Conservation (phyloP, 768 basidiomycete species). For the Saitozyma sp. region DNA sequence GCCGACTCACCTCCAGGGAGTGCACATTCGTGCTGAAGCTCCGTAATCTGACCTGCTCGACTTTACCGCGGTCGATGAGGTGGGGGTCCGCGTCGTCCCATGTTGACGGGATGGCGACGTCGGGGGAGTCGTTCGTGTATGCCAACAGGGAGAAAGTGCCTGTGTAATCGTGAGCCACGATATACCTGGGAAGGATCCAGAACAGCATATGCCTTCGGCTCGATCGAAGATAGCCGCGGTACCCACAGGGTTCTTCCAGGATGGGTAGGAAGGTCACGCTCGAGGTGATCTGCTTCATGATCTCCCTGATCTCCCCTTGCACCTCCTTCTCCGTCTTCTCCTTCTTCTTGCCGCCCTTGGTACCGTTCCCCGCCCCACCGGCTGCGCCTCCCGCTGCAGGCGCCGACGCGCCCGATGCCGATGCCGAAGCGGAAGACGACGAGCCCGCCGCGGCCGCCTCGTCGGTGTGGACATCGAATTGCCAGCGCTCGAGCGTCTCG, state of each 20-base stretch:
- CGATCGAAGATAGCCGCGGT: too few relatives aligned
- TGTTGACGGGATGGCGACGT: constrained; percentile 88
- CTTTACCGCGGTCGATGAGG: constrained; percentile 86
- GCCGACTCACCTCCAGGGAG: constrained; percentile 60
- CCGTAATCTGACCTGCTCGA: constrained; percentile 73
- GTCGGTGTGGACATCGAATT: constrained; percentile 80
- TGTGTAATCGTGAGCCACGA: constrained; percentile 16
- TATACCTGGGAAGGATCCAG: background rate
- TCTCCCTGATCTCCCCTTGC: constrained; percentile 94
- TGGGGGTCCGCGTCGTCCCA: constrained; percentile 95
- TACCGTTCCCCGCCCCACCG: background rate
- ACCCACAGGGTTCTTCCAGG: constrained; percentile 70
- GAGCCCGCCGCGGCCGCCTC: constrained; percentile 16
- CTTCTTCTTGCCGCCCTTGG: constrained; percentile 32
- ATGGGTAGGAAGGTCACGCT: constrained; percentile 95
- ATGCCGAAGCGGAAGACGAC: constrained; percentile 38
- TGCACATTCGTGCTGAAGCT: constrained; percentile 98
- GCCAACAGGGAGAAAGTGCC: constrained; percentile 94
- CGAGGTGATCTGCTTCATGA: constrained; percentile 96
- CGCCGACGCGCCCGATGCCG: constrained; percentile 4
- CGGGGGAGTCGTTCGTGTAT: constrained; percentile 74
- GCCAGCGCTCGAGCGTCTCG: constrained; percentile 92
- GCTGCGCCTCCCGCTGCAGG: constrained; percentile 3
- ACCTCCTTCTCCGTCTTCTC: constrained; percentile 67
- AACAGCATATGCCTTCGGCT: too few relatives aligned